Base-by-base conservation (phyloP, 768 basidiomycete genomes). In the Boletus coccyginus region DNA sequence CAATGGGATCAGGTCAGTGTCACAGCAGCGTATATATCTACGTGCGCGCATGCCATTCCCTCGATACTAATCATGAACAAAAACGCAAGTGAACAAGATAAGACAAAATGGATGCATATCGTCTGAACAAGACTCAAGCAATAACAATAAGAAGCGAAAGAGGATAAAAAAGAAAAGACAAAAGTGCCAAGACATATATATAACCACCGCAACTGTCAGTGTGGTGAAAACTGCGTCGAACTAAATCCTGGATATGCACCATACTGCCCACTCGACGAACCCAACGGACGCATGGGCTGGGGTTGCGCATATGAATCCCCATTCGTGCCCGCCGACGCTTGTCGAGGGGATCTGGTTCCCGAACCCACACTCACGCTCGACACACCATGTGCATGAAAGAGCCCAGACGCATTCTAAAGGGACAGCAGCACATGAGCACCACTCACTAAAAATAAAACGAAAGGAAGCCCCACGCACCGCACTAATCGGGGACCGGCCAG, bases 401-500 rank as follows among this genome's bases (percentile, higher is more conserved):
- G 33, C 4, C 66, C 62, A 31, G 70, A 46, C 9, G 59, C n/a
- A 33, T 69, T 71, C 62, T 72, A 27, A 17, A 40, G 55, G 13
- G 10, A 32, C 5, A 53, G 4, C 11, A 38, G 35, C 19, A 46
- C 21, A 53, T 68, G 24, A 62, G 51, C 12, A 44, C 35, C 41
- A 51, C 31, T 49, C 9, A 21, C 11, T 14, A 61, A 50, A 50
- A 42, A 56, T 45, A 40, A 27, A 40, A 13, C 3, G 8, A 35
- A 47, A 33, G 19, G 42, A 40, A 32, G 43, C 32, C 24, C 40
- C 14, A 58, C 66, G n/a, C 36, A 73, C 69, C 56, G 59, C 11
- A 14, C 49, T 69, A 35, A 71, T 66, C 46, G 70, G 70, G 24
- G 70, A 71, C 52, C 66, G 56, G 38, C 68, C 66, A 16, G 70